phyloP scores from a whole-genome alignment of 1,139 yeast genomes.

The Kluyveromyces sp. region DNA sequence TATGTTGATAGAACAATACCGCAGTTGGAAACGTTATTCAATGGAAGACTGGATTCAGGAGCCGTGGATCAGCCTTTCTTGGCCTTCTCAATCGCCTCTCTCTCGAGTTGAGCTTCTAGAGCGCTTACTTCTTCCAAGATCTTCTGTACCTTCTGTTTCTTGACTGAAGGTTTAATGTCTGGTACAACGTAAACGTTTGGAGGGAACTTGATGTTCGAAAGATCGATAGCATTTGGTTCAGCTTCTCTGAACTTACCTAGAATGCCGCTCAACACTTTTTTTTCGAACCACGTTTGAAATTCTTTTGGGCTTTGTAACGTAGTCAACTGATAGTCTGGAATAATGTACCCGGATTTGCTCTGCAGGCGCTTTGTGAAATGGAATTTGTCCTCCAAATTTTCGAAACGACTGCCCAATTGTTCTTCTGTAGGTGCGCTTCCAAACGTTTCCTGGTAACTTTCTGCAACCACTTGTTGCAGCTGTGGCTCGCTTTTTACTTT shows the following conservation, averaged over 20 bases:
- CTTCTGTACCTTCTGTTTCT: conserved; percentile 36
- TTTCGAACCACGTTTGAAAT: conserved; percentile 41
- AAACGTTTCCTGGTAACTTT: conserved; percentile 21
- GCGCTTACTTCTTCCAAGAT: conserved; percentile 29
- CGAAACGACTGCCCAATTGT: conserved; percentile 20
- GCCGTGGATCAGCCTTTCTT: conserved; percentile 14
- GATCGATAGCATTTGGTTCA: conserved; percentile 69
- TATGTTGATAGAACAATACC: too few species aligned
- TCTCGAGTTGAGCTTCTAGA: conserved; percentile 3
- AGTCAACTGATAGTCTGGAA: conserved; percentile 60
- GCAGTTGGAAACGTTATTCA: too few species aligned
- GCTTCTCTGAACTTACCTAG: conserved; percentile 48
- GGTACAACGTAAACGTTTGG: conserved; percentile 46
- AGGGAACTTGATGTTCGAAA: conserved; percentile 41
- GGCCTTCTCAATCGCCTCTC: conserved; percentile 31
- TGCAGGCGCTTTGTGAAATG: conserved; percentile 51
- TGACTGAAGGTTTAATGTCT: conserved; percentile 36
- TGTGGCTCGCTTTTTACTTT: conserved; percentile 23
- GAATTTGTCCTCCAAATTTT: conserved; percentile 55
- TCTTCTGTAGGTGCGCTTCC: conserved; percentile 13
- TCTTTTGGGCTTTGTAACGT: conserved; percentile 41
- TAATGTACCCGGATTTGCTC: conserved; percentile 50
- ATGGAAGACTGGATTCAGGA: neutral
- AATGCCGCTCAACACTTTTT: conserved; percentile 41
- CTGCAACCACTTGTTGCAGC: conserved; percentile 26